Percentiles rank a stretch among this genome's conserved stretches.
Evolutionary conservation across 208 protist species (phyloP).

Genomic region (Spongospora subterranea): DNA sequence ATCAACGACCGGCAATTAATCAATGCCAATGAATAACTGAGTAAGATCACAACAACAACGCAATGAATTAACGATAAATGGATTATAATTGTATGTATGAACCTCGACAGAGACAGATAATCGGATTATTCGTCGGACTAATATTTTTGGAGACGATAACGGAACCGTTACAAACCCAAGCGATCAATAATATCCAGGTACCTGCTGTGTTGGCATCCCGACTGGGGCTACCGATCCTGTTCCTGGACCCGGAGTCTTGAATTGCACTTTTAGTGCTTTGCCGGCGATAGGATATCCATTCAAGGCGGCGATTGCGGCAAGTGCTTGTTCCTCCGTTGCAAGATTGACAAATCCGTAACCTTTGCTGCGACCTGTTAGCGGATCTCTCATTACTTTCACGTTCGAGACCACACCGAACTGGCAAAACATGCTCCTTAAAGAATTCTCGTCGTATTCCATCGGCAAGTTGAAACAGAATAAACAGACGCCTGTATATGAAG

Average conservation of each 20-base stretch:
- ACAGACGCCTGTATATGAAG: background rate
- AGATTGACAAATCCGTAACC: constrained; percentile 49
- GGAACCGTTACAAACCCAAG: no score
- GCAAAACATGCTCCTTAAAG: background rate
- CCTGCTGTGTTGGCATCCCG: no score
- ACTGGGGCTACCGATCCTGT: no score
- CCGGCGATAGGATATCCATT: constrained; percentile 29
- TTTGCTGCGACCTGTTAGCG: background rate
- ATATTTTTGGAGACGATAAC: no score
- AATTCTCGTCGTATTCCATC: constrained; percentile 35
- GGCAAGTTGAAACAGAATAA: constrained; percentile 53
- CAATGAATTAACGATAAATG: no score
- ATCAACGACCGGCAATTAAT: no score
- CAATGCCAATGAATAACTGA: no score
- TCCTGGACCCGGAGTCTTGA: constrained; percentile 29
- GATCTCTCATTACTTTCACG: constrained; percentile 43
- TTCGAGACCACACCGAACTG: constrained; percentile 1
- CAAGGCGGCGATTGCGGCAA: background rate
- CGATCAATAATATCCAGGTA: no score
- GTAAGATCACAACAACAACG: no score
- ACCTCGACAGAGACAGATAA: no score
- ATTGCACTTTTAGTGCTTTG: constrained; percentile 29
- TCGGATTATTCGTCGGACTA: no score
- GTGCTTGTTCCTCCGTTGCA: background rate
- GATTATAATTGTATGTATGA: no score